Conservation (phyloP, 2,329 filamentous ascomycete species). For the Calonectria montana region DNA sequence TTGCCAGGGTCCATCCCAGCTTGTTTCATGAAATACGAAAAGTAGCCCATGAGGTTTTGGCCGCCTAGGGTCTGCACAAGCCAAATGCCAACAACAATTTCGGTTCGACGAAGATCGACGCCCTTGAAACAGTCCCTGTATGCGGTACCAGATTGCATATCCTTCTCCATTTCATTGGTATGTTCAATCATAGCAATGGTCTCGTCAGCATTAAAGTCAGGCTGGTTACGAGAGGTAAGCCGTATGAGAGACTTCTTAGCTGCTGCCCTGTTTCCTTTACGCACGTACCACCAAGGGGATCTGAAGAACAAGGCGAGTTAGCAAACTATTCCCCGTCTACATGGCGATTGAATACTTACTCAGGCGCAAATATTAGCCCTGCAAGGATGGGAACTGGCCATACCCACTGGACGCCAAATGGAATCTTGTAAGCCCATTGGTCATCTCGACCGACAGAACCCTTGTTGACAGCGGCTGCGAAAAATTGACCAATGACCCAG, state of each 20-base stretch:
- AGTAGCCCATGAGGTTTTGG: slow-evolving; percentile 62
- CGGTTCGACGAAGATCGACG: slow-evolving; percentile 63
- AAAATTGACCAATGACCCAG: slow-evolving; percentile 67
- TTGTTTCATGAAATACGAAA: slow-evolving; percentile 58
- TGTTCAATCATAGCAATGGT: slow-evolving; percentile 65
- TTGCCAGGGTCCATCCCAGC: slow-evolving; percentile 58
- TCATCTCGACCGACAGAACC: slow-evolving; percentile 52
- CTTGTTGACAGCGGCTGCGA: slow-evolving; percentile 60
- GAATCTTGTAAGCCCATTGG: slow-evolving; percentile 62
- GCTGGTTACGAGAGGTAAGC: slow-evolving; percentile 52
- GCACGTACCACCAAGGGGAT: slow-evolving; percentile 64
- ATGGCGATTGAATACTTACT: slow-evolving; percentile 43
- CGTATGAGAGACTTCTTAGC: slow-evolving; percentile 56
- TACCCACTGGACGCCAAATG: slow-evolving; percentile 65
- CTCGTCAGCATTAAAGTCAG: slow-evolving; percentile 57
- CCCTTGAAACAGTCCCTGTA: slow-evolving; percentile 66
- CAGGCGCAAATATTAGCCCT: slow-evolving; percentile 59
- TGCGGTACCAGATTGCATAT: slow-evolving; percentile 53
- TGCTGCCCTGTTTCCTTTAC: slow-evolving; percentile 54
- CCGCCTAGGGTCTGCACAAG: slow-evolving; percentile 61
- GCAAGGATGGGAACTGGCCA: slow-evolving; percentile 61
- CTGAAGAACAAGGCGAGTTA: slow-evolving; percentile 33
- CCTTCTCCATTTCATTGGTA: slow-evolving; percentile 62
- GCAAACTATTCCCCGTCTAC: fast-evolving
- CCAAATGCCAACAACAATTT: slow-evolving; percentile 63